Base-by-base conservation (phyloP, 108 stramenopile genomes). In the Skeletonema grethae region DNA sequence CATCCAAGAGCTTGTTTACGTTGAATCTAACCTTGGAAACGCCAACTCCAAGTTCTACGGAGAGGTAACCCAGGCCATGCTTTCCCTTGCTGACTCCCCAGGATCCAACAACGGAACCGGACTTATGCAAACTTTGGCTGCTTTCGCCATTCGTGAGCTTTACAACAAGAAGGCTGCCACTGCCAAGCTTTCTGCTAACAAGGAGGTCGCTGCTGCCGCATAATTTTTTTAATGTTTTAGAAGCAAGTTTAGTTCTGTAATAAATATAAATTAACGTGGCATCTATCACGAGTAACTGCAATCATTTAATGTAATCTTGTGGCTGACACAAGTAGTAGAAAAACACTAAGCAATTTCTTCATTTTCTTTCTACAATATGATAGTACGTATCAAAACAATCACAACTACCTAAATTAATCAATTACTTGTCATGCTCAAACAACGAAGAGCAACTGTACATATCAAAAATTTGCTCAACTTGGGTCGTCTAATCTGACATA, bases 21-120 rank as follows among this genome's bases (percentile, higher is more conserved):
- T 98, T 48, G 97, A 98, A 84, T 92, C 90, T 70, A 92, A 94
- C 82, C 83, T 98, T 53, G 82, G 82, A 73, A 94, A 90, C 88
- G 92, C 93, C 79, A 92, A 92, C 77, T 94, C 95, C 73, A 96
- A 95, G 85, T 96, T 93, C 91, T 95, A 94, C 82, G 96, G 96
- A 69, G 97, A 98, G 86, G 78, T 98, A 65, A 95, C 97, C 41
- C 95, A 96, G 73, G 94, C 95, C 76, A 95, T 98, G 93, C 90
- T 98, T 63, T 88, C 89, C 71, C 90, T 95, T 65, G 88, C 94
- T 57, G 93, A 96, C 77, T 91, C 96, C 36, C 97, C 97, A 31
- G 97, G 97, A 69, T 85, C 83, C 74, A 90, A 95, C 90, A 97
- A 98, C 86, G 97, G 97, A 78, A 96, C 96, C 46, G 97, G 97